Conservation (phyloP, 2,329 filamentous ascomycete species). For the Atkinsonella hypoxylon region DNA sequence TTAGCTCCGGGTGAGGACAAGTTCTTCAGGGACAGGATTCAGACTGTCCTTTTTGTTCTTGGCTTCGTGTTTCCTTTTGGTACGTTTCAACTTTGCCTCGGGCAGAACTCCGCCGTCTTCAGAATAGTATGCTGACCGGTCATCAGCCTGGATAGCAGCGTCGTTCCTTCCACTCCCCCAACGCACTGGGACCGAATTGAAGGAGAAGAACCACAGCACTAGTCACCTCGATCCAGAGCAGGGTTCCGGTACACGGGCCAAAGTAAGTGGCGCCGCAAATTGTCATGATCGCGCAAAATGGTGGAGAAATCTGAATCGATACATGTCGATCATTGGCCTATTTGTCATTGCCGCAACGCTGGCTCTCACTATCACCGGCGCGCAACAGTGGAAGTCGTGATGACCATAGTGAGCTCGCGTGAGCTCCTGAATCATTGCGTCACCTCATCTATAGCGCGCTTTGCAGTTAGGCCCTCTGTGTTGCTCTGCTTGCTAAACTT, state of each 20-base stretch:
- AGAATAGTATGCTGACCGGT: conserved; percentile 8
- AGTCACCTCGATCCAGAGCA: conserved; percentile 27
- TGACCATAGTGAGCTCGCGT: neutral
- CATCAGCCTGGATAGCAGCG: conserved; percentile 65
- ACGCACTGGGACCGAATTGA: conserved; percentile 39
- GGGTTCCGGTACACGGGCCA: conserved; percentile 21
- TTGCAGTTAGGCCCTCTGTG: neutral
- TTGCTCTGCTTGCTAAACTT: neutral
- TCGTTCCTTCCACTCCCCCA: conserved; percentile 60
- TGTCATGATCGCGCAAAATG: conserved; percentile 41
- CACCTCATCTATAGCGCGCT: neutral
- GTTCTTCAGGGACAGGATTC: conserved; percentile 57
- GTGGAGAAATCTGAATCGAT: conserved; percentile 48
- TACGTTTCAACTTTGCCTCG: conserved; percentile 19
- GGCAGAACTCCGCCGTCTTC: too few species aligned
- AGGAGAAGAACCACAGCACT: conserved; percentile 32
- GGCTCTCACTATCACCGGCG: conserved; percentile 39
- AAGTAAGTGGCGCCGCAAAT: conserved; percentile 29
- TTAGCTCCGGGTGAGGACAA: conserved; percentile 49
- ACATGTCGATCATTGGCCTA: conserved; percentile 44
- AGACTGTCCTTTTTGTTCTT: conserved; percentile 61
- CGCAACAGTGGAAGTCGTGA: conserved; percentile 35
- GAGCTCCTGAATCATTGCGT: too few species aligned
- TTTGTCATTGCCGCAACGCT: conserved; percentile 40
- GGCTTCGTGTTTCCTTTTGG: conserved; percentile 69